Conservation (phyloP, 495 filamentous ascomycete species). For the Cairneyella variabilis region DNA sequence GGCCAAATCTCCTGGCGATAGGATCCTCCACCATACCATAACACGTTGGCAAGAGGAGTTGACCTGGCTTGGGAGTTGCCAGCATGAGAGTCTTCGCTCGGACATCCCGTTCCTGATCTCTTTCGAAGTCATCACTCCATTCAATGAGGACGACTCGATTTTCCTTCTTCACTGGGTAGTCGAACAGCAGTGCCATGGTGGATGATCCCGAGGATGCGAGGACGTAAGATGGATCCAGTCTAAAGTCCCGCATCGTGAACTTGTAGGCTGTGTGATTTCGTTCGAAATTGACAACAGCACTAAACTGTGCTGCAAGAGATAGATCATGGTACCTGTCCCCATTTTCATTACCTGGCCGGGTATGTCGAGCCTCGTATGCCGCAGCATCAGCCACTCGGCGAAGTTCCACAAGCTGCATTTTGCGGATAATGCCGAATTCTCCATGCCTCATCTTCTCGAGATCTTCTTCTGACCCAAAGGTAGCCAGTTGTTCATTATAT, state of each 20-base stretch:
- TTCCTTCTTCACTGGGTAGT: constrained; percentile 24
- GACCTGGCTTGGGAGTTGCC: constrained; percentile 22
- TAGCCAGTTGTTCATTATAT: constrained; percentile 18
- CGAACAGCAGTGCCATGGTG: constrained; percentile 26
- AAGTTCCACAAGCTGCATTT: constrained; percentile 16
- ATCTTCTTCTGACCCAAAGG: constrained; percentile 17
- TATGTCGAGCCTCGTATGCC: constrained; percentile 16
- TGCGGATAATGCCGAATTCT: constrained; percentile 17
- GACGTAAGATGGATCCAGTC: constrained; percentile 20
- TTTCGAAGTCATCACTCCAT: constrained; percentile 17
- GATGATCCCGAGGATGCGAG: constrained; percentile 13
- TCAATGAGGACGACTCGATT: constrained; percentile 26
- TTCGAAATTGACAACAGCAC: constrained; percentile 23
- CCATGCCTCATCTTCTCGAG: constrained; percentile 11
- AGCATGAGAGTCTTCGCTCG: constrained; percentile 23
- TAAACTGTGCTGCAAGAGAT: constrained; percentile 22
- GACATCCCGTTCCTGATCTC: constrained; percentile 18
- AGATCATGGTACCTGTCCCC: constrained; percentile 15
- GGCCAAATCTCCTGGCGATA: constrained; percentile 13
- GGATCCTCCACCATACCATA: constrained; percentile 28
- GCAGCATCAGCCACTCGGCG: constrained; percentile 18
- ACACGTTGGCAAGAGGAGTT: constrained; percentile 23
- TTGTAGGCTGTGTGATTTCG: constrained; percentile 17
- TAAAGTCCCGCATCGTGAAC: constrained; percentile 24
- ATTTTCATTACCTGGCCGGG: neutral